These are phyloP conservation scores for Dunaliella sp. DNA, from an alignment of 139 green algal genomes.

Conservation along the genomic window DNA sequence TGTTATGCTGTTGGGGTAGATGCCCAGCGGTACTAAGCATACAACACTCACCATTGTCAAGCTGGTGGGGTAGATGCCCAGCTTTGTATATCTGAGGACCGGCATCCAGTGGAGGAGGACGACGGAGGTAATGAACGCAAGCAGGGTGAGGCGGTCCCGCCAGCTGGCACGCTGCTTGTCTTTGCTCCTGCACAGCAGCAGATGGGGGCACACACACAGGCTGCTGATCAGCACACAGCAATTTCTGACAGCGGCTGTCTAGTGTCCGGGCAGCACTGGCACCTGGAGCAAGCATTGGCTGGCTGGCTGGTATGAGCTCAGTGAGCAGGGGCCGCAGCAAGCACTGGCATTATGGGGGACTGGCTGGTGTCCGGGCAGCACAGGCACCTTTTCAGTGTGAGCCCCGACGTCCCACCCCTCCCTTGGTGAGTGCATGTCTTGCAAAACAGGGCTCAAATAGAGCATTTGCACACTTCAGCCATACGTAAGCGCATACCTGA, in stretches of 20 bases:
- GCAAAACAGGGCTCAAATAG: too few relatives aligned
- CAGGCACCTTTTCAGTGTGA: too few relatives aligned
- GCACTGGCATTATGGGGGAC: not conserved
- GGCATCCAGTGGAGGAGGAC: conserved; percentile 47
- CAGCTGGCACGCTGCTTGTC: conserved; percentile 42
- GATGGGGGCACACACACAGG: not conserved
- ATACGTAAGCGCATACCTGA: too few relatives aligned
- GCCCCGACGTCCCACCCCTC: too few relatives aligned
- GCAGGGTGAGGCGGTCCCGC: conserved; percentile 14
- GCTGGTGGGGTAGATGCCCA: not conserved
- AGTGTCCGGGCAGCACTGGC: not conserved
- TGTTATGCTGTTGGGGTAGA: too few relatives aligned
- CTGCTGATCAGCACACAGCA: not conserved
- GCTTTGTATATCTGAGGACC: conserved; percentile 18
- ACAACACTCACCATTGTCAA: too few relatives aligned
- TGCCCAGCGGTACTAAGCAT: too few relatives aligned
- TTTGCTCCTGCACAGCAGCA: not conserved
- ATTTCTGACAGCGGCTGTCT: not conserved
- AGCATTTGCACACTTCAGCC: too few relatives aligned
- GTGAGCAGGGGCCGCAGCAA: too few relatives aligned
- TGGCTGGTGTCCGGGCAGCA: not conserved
- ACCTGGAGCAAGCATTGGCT: too few relatives aligned
- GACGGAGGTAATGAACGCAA: conserved; percentile 45
- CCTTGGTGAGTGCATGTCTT: too few relatives aligned
- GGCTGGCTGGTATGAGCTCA: too few relatives aligned